Evolutionary conservation across 345 rosid species (phyloP).

Genomic region (Abelmoschus esculentus): DNA sequence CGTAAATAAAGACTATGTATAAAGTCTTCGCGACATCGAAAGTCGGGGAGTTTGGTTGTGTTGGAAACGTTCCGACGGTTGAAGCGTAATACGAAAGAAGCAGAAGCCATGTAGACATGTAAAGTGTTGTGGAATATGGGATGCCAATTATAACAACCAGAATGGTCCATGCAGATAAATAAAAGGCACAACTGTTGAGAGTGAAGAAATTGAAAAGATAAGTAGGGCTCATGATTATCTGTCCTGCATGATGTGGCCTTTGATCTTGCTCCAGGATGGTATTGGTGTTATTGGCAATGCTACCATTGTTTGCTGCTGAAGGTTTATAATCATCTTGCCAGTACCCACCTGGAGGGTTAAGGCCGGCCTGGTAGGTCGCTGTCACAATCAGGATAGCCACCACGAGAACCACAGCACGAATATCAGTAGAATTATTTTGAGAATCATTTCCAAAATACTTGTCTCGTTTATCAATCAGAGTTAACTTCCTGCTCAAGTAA

Average conservation of each 20-base stretch:
- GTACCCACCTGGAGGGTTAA: constrained; percentile 24
- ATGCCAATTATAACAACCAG: constrained; percentile 15
- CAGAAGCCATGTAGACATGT: neutral
- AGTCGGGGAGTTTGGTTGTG: neutral
- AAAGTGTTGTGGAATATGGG: neutral
- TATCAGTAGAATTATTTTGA: neutral
- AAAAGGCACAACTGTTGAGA: constrained; percentile 17
- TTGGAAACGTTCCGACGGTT: neutral
- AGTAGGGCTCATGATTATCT: constrained; percentile 8
- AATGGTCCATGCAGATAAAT: constrained; percentile 12
- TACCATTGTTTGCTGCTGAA: neutral
- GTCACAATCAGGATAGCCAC: constrained; percentile 31
- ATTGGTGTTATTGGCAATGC: neutral
- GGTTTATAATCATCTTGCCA: constrained; percentile 15
- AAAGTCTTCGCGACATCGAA: neutral
- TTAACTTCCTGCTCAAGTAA: neutral
- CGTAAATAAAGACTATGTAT: neutral
- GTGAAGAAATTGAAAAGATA: neutral
- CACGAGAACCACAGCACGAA: constrained; percentile 12
- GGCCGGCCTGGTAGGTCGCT: constrained; percentile 28
- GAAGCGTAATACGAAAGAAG: neutral
- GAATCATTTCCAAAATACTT: constrained; percentile 7
- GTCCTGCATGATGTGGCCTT: neutral
- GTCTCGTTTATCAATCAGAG: constrained; percentile 8
- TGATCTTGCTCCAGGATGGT: neutral